Percentiles rank a stretch among this genome's conserved stretches.
Conservation (phyloP, 2,329 filamentous ascomycete genomes). For the Fusarium continuum region DNA sequence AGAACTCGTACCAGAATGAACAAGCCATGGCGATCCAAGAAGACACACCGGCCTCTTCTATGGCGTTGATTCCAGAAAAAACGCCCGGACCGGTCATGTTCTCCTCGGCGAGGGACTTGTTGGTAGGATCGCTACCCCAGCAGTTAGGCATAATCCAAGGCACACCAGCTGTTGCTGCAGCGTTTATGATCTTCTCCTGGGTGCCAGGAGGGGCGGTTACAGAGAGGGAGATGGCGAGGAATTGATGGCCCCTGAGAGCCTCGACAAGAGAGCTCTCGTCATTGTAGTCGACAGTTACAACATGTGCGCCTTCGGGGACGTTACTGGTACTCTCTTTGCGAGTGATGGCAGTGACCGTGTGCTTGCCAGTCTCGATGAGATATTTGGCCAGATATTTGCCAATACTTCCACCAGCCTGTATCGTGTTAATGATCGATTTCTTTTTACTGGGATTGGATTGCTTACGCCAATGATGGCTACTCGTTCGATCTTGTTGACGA, state of each 20-base stretch:
- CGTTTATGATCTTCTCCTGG: constrained; percentile 60
- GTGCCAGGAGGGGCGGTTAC: constrained; percentile 54
- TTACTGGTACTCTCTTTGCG: constrained; percentile 53
- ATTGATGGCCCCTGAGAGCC: constrained; percentile 64
- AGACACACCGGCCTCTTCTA: constrained; percentile 52
- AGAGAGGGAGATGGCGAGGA: constrained; percentile 64
- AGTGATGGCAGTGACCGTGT: constrained; percentile 61
- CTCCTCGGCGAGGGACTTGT: constrained; percentile 52
- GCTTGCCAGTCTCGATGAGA: constrained; percentile 58
- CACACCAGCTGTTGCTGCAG: constrained; percentile 64
- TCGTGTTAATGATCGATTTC: background rate
- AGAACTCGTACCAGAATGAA: constrained; percentile 66
- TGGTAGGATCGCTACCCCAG: constrained; percentile 53
- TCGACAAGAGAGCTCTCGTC: constrained; percentile 55
- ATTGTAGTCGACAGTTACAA: constrained; percentile 56
- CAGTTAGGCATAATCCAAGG: constrained; percentile 65
- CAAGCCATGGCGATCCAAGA: constrained; percentile 62
- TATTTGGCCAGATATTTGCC: constrained; percentile 50
- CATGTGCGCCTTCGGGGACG: constrained; percentile 56
- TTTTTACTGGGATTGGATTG: constrained; percentile 1
- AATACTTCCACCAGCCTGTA: constrained; percentile 54
- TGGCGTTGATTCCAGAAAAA: constrained; percentile 46
- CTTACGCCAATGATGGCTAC: constrained; percentile 60
- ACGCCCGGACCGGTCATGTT: constrained; percentile 39
- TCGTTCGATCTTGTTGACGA: constrained; percentile 54